These are phyloP conservation scores for Phaeomoniella chlamydospora DNA, from an alignment of 2,329 filamentous ascomycete genomes.

Conservation along the genomic window DNA sequence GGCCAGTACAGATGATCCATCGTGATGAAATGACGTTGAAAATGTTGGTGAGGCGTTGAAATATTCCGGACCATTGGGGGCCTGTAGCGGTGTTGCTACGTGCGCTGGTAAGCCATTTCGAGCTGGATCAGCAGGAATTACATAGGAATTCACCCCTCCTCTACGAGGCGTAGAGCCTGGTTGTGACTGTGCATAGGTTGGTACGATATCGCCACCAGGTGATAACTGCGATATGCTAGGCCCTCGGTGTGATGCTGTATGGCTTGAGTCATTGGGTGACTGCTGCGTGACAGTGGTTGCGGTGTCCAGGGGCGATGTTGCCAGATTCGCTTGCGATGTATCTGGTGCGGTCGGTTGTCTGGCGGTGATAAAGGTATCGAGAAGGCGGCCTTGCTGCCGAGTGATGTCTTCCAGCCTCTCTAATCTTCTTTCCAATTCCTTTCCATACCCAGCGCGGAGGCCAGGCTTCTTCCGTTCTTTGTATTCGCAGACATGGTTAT, in stretches of 20 bases:
- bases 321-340: background rate
- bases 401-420: slow-evolving; percentile 47
- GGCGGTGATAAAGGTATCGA: slow-evolving; percentile 41
- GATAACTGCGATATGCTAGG: background rate
- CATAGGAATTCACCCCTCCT: background rate
- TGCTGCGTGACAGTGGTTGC: background rate
- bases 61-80: background rate
- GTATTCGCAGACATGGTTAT: slow-evolving; percentile 53
- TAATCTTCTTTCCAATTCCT: slow-evolving; percentile 43
- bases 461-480: slow-evolving; percentile 58
- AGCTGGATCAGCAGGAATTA: background rate
- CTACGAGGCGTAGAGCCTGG: background rate
- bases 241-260: background rate
- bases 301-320: background rate
- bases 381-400: slow-evolving; percentile 49
- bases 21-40: background rate
- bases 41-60: background rate
- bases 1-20: background rate
- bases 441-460: slow-evolving; percentile 44
- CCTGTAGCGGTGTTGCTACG: background rate
- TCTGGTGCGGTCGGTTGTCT: background rate
- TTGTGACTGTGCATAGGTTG: background rate
- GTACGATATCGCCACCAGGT: background rate
- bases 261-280: background rate
- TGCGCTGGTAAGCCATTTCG: background rate